Evolutionary conservation across 2,329 filamentous ascomycete species (phyloP).

Genomic region (Aspergillus glaucus): DNA sequence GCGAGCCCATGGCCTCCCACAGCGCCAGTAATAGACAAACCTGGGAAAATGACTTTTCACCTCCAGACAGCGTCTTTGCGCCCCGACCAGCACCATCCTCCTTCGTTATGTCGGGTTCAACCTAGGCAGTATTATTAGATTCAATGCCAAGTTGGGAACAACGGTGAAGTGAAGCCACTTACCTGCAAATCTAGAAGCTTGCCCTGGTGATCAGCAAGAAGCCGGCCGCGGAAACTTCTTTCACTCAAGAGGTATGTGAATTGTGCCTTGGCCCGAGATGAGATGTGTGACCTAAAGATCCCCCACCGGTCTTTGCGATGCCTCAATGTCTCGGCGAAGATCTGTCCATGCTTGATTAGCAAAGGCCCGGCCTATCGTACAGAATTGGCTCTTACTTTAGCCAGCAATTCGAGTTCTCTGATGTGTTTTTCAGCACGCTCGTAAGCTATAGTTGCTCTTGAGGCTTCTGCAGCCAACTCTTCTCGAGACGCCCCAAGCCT

Average conservation of each 20-base stretch:
- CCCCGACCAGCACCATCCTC: conserved; percentile 62
- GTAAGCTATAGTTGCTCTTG: conserved; percentile 31
- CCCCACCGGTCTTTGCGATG: conserved; percentile 71
- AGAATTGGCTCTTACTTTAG: conserved; percentile 28
- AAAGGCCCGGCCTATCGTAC: neutral
- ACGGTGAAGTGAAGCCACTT: conserved; percentile 2
- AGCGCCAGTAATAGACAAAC: conserved; percentile 88
- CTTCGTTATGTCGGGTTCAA: conserved; percentile 63
- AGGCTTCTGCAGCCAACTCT: conserved; percentile 51
- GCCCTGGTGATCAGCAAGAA: conserved; percentile 70
- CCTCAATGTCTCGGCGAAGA: conserved; percentile 55
- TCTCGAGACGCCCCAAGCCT: conserved; percentile 59
- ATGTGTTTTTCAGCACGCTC: conserved; percentile 33
- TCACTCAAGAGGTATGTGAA: conserved; percentile 87
- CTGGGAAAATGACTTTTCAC: conserved; percentile 96
- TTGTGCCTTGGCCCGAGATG: conserved; percentile 73
- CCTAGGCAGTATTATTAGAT: conserved; percentile 28
- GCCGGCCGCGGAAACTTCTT: conserved; percentile 75
- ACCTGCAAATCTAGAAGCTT: conserved; percentile 72
- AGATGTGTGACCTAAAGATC: conserved; percentile 76
- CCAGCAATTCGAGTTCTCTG: conserved; percentile 30
- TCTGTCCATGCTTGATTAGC: conserved; percentile 25
- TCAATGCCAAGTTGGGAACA: neutral
- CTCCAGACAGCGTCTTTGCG: conserved; percentile 88
- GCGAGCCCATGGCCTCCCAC: conserved; percentile 97